These are phyloP conservation scores for Trichoderma sp. DNA, from an alignment of 2,329 filamentous ascomycete genomes.

Conservation along the genomic window DNA sequence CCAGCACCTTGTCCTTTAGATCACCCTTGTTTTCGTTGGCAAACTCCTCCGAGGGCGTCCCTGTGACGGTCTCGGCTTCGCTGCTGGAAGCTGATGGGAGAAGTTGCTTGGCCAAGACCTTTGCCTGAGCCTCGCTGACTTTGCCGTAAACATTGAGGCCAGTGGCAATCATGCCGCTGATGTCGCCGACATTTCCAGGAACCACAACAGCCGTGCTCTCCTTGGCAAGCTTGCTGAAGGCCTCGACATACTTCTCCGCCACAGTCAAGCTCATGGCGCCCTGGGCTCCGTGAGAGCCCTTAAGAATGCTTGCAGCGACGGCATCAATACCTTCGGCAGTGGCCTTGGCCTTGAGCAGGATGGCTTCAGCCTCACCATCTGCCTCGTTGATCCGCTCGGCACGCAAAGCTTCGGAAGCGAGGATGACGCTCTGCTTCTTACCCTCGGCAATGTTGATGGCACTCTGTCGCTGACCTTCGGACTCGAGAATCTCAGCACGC, in stretches of 20 bases:
- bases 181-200: constrained; percentile 94
- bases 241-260: constrained; percentile 97
- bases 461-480: constrained; percentile 92
- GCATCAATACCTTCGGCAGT: constrained; percentile 87
- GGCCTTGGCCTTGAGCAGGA: constrained; percentile 77
- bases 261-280: constrained; percentile 82
- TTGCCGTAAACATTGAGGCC: constrained; percentile 95
- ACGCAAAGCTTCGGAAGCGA: constrained; percentile 87
- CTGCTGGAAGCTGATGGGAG: constrained; percentile 32
- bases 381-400: constrained; percentile 93
- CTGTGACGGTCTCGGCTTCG: background rate
- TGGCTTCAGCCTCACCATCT: constrained; percentile 90
- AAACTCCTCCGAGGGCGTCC: constrained; percentile 18
- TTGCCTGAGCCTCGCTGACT: constrained; percentile 77
- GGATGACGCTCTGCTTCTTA: constrained; percentile 92
- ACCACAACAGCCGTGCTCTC: constrained; percentile 95
- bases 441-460: constrained; percentile 99
- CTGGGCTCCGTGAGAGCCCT: constrained; percentile 73
- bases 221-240: constrained; percentile 87
- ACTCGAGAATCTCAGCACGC: constrained; percentile 95
- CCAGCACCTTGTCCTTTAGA: constrained; percentile 42
- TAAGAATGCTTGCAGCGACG: constrained; percentile 71
- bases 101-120: constrained; percentile 57
- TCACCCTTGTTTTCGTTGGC: constrained; percentile 25
- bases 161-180: constrained; percentile 94